Percentiles rank a stretch among this genome's conserved stretches.
Evolutionary conservation across 164 flowering plant species (phyloP).

Genomic region (Kingdonia uniflora): DNA sequence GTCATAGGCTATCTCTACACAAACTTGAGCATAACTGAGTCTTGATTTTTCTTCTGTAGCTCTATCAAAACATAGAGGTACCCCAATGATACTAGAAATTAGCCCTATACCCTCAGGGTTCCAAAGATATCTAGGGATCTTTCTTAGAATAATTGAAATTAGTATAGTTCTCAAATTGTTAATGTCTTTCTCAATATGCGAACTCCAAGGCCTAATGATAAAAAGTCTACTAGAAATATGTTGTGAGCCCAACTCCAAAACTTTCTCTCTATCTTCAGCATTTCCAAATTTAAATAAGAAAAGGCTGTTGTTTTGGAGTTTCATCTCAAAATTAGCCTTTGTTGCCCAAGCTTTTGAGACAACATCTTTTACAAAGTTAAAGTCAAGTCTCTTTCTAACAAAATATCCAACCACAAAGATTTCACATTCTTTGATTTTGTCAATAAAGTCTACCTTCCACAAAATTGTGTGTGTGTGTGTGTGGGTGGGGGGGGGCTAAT

Average conservation of each 20-base stretch:
- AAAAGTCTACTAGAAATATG: neutral
- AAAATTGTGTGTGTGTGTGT: too few species aligned
- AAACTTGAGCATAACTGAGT: neutral
- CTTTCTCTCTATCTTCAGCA: neutral
- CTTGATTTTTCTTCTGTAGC: neutral
- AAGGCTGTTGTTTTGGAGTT: too few species aligned
- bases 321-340: too few species aligned
- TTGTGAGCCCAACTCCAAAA: neutral
- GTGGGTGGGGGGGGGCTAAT: too few species aligned
- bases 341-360: too few species aligned
- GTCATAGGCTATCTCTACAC: neutral
- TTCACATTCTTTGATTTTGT: too few species aligned
- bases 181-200: neutral
- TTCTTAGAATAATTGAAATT: neutral
- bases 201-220: neutral
- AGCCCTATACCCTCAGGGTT: neutral
- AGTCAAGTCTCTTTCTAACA: too few species aligned
- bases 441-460: too few species aligned
- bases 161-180: neutral
- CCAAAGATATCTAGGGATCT: neutral
- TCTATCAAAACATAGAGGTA: neutral
- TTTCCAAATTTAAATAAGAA: too few species aligned
- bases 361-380: too few species aligned
- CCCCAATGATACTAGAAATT: neutral
- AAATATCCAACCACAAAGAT: too few species aligned